Percentiles rank a stretch among this genome's conserved stretches.
Conservation (phyloP, 1,284 basidiomycete genomes). For the Sanghuangporus sanghuang region DNA sequence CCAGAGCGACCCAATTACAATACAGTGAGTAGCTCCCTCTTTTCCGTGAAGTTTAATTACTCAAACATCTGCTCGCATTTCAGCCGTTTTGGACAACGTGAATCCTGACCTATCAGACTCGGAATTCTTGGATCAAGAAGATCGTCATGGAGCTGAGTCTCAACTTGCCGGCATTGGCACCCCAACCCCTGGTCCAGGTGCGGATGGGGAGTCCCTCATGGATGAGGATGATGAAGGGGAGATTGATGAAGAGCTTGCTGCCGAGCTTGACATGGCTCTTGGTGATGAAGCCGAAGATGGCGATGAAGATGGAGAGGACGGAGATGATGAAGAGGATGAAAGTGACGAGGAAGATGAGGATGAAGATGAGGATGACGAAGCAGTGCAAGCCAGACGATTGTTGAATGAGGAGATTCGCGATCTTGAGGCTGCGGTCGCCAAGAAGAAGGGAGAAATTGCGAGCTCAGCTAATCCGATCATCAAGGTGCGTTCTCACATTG, state of each 20-base stretch:
- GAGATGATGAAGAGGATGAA: slow-evolving; percentile 49
- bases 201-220: slow-evolving; percentile 51
- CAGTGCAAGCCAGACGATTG: slow-evolving; percentile 68
- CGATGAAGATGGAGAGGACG: slow-evolving; percentile 26
- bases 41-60: neutral
- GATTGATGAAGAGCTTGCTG: slow-evolving; percentile 75
- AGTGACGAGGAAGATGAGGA: slow-evolving; percentile 68
- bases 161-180: slow-evolving; percentile 57
- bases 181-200: slow-evolving; percentile 47
- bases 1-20: slow-evolving; percentile 72
- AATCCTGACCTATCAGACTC: slow-evolving; percentile 86
- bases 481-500: slow-evolving; percentile 43
- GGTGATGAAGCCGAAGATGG: slow-evolving; percentile 35
- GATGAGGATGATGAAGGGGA: slow-evolving; percentile 67
- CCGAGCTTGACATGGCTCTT: slow-evolving; percentile 67
- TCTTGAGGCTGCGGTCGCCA: slow-evolving; percentile 81
- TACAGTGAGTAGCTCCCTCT: slow-evolving; percentile 48
- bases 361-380: slow-evolving; percentile 59
- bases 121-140: slow-evolving; percentile 71
- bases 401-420: slow-evolving; percentile 88
- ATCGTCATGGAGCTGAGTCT: slow-evolving; percentile 49
- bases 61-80: slow-evolving; percentile 9
- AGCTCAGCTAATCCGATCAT: slow-evolving; percentile 87
- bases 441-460: slow-evolving; percentile 84
- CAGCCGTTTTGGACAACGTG: slow-evolving; percentile 78